Percentiles rank a stretch among this genome's conserved stretches.
Conservation (phyloP, 176 grass and related monocot genomes). For the Thinopyrum elongatum region DNA sequence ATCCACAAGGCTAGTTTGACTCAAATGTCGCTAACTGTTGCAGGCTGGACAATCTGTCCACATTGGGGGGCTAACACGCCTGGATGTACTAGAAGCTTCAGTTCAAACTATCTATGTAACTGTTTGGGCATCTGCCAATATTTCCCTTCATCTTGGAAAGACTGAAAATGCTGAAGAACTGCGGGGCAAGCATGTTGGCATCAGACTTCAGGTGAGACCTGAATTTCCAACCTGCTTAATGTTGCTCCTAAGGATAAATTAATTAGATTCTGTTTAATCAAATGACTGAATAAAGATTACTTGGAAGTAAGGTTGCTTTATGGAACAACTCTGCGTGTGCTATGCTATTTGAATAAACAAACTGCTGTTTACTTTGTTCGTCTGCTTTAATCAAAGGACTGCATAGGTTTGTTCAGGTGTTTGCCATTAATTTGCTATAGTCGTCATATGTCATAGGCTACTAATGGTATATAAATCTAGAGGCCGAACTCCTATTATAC, state of each 20-base stretch:
- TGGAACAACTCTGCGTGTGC: not conserved
- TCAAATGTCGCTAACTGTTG: conserved; percentile 25
- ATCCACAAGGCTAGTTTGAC: not conserved
- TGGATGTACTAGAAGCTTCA: conserved; percentile 74
- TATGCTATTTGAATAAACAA: conserved; percentile 22
- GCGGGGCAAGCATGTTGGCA: conserved; percentile 70
- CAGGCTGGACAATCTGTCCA: conserved; percentile 81
- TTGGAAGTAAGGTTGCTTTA: not conserved
- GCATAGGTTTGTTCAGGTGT: not conserved
- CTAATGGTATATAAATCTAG: not conserved
- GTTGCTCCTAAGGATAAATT: not conserved
- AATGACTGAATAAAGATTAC: not conserved
- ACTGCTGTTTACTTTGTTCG: not conserved
- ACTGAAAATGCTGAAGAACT: conserved; percentile 77
- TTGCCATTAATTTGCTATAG: not conserved
- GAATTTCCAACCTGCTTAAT: not conserved
- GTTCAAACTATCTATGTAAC: conserved; percentile 85
- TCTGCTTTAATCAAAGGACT: no score
- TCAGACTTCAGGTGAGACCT: conserved; percentile 70
- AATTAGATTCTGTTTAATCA: not conserved
- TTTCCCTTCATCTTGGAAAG: conserved; percentile 92
- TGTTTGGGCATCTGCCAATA: conserved; percentile 78
- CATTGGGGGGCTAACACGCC: conserved; percentile 74
- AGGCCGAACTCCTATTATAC: not conserved
- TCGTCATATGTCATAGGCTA: not conserved